These are phyloP conservation scores for Cercospora sp. DNA, from an alignment of 2,329 filamentous ascomycete genomes.

Conservation along the genomic window DNA sequence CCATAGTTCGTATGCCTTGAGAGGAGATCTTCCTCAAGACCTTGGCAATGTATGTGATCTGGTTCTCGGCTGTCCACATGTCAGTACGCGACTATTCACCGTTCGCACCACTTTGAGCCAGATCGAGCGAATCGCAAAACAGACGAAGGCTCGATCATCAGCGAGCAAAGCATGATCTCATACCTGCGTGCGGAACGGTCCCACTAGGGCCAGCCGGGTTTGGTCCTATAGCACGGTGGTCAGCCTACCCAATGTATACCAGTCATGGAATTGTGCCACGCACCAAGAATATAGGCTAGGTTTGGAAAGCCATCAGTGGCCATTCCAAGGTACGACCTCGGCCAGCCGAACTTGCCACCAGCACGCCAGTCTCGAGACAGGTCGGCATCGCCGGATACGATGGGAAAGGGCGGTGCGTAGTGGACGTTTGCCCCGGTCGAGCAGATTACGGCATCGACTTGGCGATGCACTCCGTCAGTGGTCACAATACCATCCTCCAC, in stretches of 20 bases:
- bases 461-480: conserved; percentile 39
- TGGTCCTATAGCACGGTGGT: conserved; percentile 19
- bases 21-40: conserved; percentile 65
- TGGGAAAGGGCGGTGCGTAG: conserved; percentile 38
- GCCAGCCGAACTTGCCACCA: conserved; percentile 41
- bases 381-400: conserved; percentile 31
- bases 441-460: conserved; percentile 48
- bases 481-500: conserved; percentile 44
- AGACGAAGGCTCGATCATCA: neutral
- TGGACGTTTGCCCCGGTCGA: conserved; percentile 44
- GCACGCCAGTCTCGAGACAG: conserved; percentile 34
- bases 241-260: neutral
- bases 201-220: conserved; percentile 26
- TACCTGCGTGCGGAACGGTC: conserved; percentile 46
- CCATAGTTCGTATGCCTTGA: conserved; percentile 65
- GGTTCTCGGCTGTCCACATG: conserved; percentile 56
- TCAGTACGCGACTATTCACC: neutral
- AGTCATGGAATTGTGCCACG: conserved; percentile 11
- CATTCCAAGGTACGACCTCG: conserved; percentile 34
- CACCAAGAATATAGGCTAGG: conserved; percentile 28
- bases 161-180: neutral
- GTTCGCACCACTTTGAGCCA: neutral
- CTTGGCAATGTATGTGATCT: conserved; percentile 65
- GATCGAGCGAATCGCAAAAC: neutral
- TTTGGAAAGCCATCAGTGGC: conserved; percentile 31